Conservation (phyloP, 1,284 basidiomycete genomes). For the Puccinia triticina region DNA sequence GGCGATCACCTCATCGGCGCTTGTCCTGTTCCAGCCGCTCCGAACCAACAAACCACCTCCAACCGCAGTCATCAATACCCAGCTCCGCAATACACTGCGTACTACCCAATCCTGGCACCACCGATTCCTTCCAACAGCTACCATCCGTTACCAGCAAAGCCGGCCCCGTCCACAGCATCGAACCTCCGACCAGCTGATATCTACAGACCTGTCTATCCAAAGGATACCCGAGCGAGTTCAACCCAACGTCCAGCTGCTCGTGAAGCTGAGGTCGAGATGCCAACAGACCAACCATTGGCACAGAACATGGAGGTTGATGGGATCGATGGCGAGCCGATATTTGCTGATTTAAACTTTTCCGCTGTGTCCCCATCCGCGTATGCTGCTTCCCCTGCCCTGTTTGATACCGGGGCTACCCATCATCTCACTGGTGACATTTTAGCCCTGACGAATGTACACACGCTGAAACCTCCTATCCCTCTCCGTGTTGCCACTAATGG, state of each 20-base stretch:
- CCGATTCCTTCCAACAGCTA: background rate
- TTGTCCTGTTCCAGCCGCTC: background rate
- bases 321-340: too few relatives aligned
- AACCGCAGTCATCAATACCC: too few relatives aligned
- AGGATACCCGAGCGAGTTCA: too few relatives aligned
- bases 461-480: background rate
- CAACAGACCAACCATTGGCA: background rate
- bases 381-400: background rate
- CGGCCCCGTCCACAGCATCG: too few relatives aligned
- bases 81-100: background rate
- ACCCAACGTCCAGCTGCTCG: background rate
- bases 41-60: too few relatives aligned
- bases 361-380: background rate
- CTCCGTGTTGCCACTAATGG: background rate
- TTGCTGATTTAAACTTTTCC: background rate
- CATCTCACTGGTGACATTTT: slow-evolving; percentile 8
- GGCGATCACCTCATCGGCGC: background rate
- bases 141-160: too few relatives aligned
- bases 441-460: too few relatives aligned
- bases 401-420: slow-evolving; percentile 39
- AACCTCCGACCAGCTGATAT: too few relatives aligned
- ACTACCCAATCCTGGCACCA: background rate
- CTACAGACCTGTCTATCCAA: too few relatives aligned
- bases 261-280: background rate
- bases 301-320: too few relatives aligned